These are phyloP conservation scores for Lactarius vividus DNA, from an alignment of 768 basidiomycete genomes.

Conservation along the genomic window DNA sequence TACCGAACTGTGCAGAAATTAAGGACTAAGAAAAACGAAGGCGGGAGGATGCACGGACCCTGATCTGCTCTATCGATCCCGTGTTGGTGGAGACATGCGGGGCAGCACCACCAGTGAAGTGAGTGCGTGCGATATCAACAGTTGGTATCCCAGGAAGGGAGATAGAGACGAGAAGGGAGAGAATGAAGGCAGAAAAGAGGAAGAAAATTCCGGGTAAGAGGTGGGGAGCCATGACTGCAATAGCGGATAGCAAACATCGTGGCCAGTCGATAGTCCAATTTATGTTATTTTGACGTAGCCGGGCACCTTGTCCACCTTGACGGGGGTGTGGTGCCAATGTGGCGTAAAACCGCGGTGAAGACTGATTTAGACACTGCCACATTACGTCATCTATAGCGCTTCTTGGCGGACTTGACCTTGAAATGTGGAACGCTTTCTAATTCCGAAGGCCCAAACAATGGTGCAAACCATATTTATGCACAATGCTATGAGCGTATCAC, in stretches of 20 bases:
- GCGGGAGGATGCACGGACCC: constrained; percentile 26
- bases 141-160: constrained; percentile 68
- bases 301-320: background rate
- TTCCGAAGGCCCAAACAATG: background rate
- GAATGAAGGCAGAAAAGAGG: constrained; percentile 58
- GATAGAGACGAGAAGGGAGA: constrained; percentile 65
- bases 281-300: background rate
- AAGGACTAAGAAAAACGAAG: constrained; percentile 13
- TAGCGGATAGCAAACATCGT: background rate
- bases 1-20: constrained; percentile 51
- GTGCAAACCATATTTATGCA: background rate
- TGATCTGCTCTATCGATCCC: constrained; percentile 51
- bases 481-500: background rate
- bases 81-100: constrained; percentile 28
- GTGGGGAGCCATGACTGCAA: constrained; percentile 39
- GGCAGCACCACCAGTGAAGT: constrained; percentile 39
- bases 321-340: background rate
- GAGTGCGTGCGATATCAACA: constrained; percentile 62
- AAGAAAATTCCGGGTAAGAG: constrained; percentile 60
- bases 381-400: background rate
- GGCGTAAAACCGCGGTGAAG: background rate
- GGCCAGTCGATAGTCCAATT: background rate
- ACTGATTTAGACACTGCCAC: background rate
- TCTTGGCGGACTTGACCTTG: no score
- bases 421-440: no score